Evolutionary conservation across 2,329 filamentous ascomycete species (phyloP).

Genomic region (Helotiales sp.): DNA sequence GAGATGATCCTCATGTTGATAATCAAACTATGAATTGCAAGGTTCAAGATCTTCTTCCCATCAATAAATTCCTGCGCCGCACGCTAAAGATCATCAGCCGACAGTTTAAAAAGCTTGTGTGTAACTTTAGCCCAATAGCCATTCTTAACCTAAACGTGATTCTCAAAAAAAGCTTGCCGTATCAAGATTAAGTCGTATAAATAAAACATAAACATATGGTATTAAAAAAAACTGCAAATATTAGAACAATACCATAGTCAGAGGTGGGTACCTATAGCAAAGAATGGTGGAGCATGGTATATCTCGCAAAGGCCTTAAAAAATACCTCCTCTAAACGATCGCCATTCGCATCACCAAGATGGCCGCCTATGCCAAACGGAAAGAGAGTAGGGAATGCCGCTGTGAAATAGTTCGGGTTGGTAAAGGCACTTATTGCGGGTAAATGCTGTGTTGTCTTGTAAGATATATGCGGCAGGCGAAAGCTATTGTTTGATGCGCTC

Average conservation of each 20-base stretch:
- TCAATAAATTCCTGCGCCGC: conserved; percentile 18
- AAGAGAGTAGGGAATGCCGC: background rate
- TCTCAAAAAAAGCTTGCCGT: conserved; percentile 21
- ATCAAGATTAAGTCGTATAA: conserved; percentile 25
- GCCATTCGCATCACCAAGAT: background rate
- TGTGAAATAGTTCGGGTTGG: background rate
- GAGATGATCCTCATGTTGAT: conserved; percentile 28
- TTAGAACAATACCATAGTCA: conserved; percentile 12
- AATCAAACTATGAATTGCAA: conserved; percentile 23
- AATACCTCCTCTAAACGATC: background rate
- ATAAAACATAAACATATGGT: conserved; percentile 25
- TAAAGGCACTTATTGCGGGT: background rate
- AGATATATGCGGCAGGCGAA: background rate
- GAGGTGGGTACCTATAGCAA: conserved; percentile 15
- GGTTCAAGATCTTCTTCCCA: conserved; percentile 24
- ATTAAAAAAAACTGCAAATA: conserved; percentile 21
- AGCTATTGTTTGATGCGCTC: background rate
- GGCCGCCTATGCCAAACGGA: background rate
- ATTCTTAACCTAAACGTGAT: background rate
- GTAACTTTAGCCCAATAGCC: background rate
- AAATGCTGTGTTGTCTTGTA: background rate
- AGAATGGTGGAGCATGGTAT: conserved; percentile 21
- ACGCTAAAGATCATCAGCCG: background rate
- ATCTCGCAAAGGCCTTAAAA: background rate
- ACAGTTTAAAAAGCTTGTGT: background rate